These are phyloP conservation scores for Cutaneotrichosporon sp. DNA, from an alignment of 1,284 basidiomycete species.

Conservation along the genomic window DNA sequence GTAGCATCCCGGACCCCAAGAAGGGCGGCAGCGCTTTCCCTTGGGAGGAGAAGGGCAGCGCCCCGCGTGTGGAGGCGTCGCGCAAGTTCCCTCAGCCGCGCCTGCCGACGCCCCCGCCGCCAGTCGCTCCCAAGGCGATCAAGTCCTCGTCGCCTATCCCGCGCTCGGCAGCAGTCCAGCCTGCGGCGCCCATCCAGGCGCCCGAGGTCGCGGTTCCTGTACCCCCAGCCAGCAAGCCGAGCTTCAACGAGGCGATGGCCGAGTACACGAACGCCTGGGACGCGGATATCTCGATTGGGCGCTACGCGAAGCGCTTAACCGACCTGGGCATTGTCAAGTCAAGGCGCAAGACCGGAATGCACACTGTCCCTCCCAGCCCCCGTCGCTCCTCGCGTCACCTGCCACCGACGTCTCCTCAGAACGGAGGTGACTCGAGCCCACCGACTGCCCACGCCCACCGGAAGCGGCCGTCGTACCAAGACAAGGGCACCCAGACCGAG, in stretches of 20 bases:
- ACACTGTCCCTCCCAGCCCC: conserved; percentile 35
- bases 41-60: conserved; percentile 84
- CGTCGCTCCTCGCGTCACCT: background rate
- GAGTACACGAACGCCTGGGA: conserved; percentile 82
- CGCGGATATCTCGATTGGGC: conserved; percentile 70
- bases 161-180: background rate
- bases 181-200: background rate
- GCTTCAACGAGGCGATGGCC: conserved; percentile 52
- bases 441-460: background rate
- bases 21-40: conserved; percentile 85
- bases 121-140: conserved; percentile 53
- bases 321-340: conserved; percentile 25
- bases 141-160: background rate
- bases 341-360: conserved; percentile 13
- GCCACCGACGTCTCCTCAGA: background rate
- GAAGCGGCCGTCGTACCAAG: conserved; percentile 32
- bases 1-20: conserved; percentile 63
- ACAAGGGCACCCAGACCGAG: conserved; percentile 43
- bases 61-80: conserved; percentile 61
- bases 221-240: background rate
- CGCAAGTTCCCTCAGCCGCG: conserved; percentile 64
- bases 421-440: background rate
- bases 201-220: background rate
- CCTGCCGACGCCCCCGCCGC: background rate
- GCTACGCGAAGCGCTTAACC: conserved; percentile 67